These are phyloP conservation scores for Plantago elongata DNA, from an alignment of 257 asterid species.

Conservation along the genomic window DNA sequence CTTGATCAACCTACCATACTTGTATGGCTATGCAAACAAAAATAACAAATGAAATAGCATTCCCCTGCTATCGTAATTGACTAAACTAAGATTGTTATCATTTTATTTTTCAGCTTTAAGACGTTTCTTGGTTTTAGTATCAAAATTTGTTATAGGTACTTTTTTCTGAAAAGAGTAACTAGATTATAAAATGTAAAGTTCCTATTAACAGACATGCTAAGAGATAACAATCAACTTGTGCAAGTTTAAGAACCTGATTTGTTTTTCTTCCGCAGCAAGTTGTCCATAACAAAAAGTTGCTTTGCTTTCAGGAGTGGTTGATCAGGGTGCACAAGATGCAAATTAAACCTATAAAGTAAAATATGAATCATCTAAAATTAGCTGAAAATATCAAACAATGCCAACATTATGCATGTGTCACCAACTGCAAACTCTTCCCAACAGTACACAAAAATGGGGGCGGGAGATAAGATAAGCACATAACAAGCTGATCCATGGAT, in stretches of 20 bases:
- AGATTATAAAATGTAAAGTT: no score
- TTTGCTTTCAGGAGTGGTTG: constrained; percentile 90
- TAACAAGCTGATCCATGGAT: neutral
- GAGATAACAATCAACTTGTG: neutral
- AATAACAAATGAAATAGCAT: no score
- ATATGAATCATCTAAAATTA: constrained; percentile 28
- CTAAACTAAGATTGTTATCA: no score
- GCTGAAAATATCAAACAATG: constrained; percentile 12
- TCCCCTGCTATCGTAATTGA: no score
- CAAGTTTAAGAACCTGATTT: constrained; percentile 43
- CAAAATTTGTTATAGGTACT: no score
- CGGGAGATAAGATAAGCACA: neutral
- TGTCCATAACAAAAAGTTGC: constrained; percentile 75
- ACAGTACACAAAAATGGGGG: neutral
- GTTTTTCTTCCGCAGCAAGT: constrained; percentile 84
- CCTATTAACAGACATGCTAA: neutral
- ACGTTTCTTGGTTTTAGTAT: no score
- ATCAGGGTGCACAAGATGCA: constrained; percentile 59
- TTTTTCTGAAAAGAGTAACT: no score
- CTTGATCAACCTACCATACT: no score
- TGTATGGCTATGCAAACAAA: no score
- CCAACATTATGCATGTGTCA: neutral
- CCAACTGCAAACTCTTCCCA: neutral
- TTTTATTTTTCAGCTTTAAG: no score
- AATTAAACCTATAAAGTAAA: constrained; percentile 43